phyloP scores from a whole-genome alignment of 495 filamentous ascomycete species.

The Podospora sp. region DNA sequence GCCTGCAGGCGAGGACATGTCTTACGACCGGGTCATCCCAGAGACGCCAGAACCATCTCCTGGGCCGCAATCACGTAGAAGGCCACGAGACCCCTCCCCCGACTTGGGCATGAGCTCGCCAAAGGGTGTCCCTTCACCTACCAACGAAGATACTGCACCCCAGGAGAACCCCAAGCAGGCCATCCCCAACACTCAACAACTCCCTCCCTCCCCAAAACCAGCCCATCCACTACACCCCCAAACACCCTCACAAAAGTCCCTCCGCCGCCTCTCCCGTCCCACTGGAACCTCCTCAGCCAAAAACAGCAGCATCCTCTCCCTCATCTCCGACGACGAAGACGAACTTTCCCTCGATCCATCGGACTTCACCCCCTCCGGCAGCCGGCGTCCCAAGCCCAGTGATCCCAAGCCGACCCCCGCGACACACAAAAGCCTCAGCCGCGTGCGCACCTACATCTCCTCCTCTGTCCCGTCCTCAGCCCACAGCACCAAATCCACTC shows the following conservation, averaged over 20 bases:
- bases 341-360: conserved; percentile 38
- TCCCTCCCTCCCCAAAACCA: neutral
- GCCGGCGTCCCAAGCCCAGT: conserved; percentile 10
- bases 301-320: conserved; percentile 29
- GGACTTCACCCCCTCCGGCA: conserved; percentile 31
- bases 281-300: conserved; percentile 2
- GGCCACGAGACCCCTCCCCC: neutral
- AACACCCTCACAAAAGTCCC: conserved; percentile 7
- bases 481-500: neutral
- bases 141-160: neutral
- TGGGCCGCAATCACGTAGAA: neutral
- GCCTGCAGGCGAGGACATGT: neutral
- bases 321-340: conserved; percentile 35
- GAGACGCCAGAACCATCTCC: conserved; percentile 13
- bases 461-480: neutral
- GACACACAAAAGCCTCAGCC: neutral
- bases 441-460: neutral
- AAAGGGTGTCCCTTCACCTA: neutral
- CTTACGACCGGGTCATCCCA: neutral
- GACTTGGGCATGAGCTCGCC: neutral
- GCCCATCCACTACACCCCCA: neutral
- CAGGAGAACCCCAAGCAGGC: neutral
- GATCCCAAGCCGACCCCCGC: neutral
- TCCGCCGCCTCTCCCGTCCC: conserved; percentile 4
- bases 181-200: neutral